Evolutionary conservation across 2,329 filamentous ascomycete species (phyloP), one percentile per base, ranked within the genome.

Genomic region (Coniella vitis): DNA sequence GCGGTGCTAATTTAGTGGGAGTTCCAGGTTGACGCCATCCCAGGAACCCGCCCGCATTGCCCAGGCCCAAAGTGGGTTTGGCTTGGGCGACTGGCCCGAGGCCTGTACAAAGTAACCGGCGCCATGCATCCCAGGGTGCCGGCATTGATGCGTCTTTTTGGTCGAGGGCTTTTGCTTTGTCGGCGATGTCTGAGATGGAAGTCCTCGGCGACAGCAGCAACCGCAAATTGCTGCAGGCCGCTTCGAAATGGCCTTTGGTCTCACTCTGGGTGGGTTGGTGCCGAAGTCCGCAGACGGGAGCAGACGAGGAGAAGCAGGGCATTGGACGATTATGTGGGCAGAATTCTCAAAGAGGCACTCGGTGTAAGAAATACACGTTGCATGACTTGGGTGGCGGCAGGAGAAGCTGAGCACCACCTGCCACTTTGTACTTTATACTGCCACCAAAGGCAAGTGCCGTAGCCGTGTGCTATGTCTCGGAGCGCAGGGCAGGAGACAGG

Each of bases 1-100:
- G 49, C 36, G 43, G 47, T 42, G 51, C 51, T 53, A 53, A 47
- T 44, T 51, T 53, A 53, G 51, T 53, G 51, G 51, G 39, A 53
- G 46, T 47, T 34, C 45, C 38, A 40, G 38, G 29, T 34, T 29
- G 25, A 52, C 50, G 42, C 38, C 49, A 49, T 47, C 36, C 48
- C 22, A 50, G 47, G 50, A 52, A 50, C 50, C 42, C 22, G 25
- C 50, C 50, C 47, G 47, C 42, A 52, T 47, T 43, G 38, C 19
- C 42, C 47, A 47, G 32, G 25, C 17, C 40, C 29, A 34, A 42
- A 42, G 40, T 32, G n/a, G 40, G 40, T 32, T 34, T 42, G 40
- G 40, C 32, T 42, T 42, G 40, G 25, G 25, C 25, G 25, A 29
- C 25, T 5, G 25, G 5, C 10, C 25, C 25, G 10, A 10, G 25